phyloP scores from a whole-genome alignment of 495 filamentous ascomycete species.

The Penicillium steckii region DNA sequence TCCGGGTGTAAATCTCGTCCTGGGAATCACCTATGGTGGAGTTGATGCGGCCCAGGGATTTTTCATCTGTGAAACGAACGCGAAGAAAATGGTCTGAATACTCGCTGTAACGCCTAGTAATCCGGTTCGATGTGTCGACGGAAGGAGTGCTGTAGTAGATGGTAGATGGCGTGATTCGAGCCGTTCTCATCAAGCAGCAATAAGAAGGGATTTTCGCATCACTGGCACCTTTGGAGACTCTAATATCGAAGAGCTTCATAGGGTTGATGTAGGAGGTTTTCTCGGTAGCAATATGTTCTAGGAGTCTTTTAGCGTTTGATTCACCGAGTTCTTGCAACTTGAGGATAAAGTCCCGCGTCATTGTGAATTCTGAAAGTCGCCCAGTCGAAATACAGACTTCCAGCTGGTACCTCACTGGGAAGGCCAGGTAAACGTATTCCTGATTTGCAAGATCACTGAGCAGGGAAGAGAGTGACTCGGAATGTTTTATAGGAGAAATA shows the following conservation, averaged over 20 bases:
- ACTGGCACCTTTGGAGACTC: slow-evolving; percentile 40
- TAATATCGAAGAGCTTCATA: slow-evolving; percentile 67
- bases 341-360: slow-evolving; percentile 62
- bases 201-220: slow-evolving; percentile 62
- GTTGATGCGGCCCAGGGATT: slow-evolving; percentile 58
- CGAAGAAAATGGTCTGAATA: slow-evolving; percentile 83
- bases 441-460: slow-evolving; percentile 34
- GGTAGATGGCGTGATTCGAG: slow-evolving; percentile 77
- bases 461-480: slow-evolving; percentile 20
- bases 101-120: slow-evolving; percentile 68
- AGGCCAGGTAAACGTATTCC: slow-evolving; percentile 54
- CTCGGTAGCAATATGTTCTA: slow-evolving; percentile 62
- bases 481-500: slow-evolving; percentile 13
- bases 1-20: slow-evolving; percentile 71
- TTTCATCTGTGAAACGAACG: slow-evolving; percentile 87
- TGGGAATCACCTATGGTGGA: slow-evolving; percentile 53
- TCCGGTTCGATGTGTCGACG: slow-evolving; percentile 84
- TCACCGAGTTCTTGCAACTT: slow-evolving; percentile 53
- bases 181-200: slow-evolving; percentile 73
- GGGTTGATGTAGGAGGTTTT: slow-evolving; percentile 65
- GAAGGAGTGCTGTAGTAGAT: slow-evolving; percentile 74
- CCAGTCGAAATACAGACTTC: slow-evolving; percentile 86
- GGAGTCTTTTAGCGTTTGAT: slow-evolving; percentile 47
- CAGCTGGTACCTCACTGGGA: slow-evolving; percentile 81
- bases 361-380: slow-evolving; percentile 74